Percentiles rank a stretch among this genome's conserved stretches.
Conservation (phyloP, 306 rosid genomes). For the Pyrus bretschneideri region DNA sequence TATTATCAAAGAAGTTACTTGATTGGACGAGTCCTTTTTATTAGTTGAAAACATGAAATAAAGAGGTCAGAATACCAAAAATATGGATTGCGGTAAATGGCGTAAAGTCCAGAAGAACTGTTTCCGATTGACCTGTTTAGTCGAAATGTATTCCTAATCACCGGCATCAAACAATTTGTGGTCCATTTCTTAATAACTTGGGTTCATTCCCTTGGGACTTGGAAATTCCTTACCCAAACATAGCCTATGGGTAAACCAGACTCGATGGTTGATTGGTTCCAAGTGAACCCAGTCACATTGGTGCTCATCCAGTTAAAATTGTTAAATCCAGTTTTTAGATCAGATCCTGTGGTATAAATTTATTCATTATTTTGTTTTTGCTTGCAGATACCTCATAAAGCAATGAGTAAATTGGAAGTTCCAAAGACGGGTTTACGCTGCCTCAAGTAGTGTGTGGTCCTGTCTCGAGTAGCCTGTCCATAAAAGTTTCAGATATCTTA, state of each 20-base stretch:
- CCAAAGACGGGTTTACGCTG: constrained; percentile 11
- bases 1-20: background rate
- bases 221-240: background rate
- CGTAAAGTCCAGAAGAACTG: too few relatives aligned
- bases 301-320: background rate
- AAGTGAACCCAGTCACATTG: background rate
- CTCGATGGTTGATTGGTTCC: background rate
- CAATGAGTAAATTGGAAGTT: constrained; percentile 5
- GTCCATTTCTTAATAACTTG: background rate
- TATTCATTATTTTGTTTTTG: constrained; percentile 6
- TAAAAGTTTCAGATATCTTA: constrained; percentile 13
- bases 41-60: background rate
- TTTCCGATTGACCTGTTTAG: background rate
- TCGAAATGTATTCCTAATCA: background rate
- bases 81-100: background rate
- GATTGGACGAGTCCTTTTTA: background rate
- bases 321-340: background rate
- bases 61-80: background rate
- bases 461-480: constrained; percentile 9
- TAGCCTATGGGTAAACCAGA: background rate
- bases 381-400: constrained; percentile 37
- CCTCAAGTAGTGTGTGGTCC: constrained; percentile 7
- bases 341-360: background rate
- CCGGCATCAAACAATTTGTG: background rate
- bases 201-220: background rate